Base-by-base conservation (phyloP, 331 rosid genomes). In the Telfairia occidentalis region DNA sequence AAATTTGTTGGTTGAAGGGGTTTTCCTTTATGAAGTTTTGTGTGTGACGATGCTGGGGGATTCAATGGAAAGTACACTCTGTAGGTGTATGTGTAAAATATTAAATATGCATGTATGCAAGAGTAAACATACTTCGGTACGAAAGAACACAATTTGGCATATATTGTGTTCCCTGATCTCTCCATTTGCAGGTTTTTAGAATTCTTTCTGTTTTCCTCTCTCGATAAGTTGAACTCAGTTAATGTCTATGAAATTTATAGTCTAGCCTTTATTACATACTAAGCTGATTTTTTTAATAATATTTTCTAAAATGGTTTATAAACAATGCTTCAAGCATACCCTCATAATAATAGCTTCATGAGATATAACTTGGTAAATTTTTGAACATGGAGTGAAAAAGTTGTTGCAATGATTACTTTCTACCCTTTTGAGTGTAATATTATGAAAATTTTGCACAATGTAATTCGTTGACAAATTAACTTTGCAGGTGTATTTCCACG, bases 401-500 rank as follows among this genome's bases (percentile, higher is more conserved):
- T 13, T 60, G 43, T 60, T 60, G 69, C 23, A 16, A 58, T 32
- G 69, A 16, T 60, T 60, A 60, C 40, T 70, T 46, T 45, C 57
- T 5, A 5, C 32, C 48, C 54, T 40, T 40, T 11, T 66, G 29
- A 69, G 26, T 30, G 35, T 73, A 48, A 30, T 73, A 46, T 71
- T 45, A 34, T 12, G 32, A 4, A 21, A 72, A 19, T 29, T n/a
- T 9, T 45, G 58, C 75, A 70, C 11, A 70, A 28, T 45, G 24
- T 70, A 72, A 52, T 30, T 2, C 2, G 9, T 76, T 34, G 40
- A 23, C 24, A 16, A 49, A 43, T 76, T 28, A 40, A 77, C 76
- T 78, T 57, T 79, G 85, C 96, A 94, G 98, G 90, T 89, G 98
- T 83, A 88, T 94, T 49, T 83, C 96, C 3, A 65, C 37, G 80